Evolutionary conservation across 2,329 filamentous ascomycete genomes (phyloP).

Genomic region (Beauveria sp.): DNA sequence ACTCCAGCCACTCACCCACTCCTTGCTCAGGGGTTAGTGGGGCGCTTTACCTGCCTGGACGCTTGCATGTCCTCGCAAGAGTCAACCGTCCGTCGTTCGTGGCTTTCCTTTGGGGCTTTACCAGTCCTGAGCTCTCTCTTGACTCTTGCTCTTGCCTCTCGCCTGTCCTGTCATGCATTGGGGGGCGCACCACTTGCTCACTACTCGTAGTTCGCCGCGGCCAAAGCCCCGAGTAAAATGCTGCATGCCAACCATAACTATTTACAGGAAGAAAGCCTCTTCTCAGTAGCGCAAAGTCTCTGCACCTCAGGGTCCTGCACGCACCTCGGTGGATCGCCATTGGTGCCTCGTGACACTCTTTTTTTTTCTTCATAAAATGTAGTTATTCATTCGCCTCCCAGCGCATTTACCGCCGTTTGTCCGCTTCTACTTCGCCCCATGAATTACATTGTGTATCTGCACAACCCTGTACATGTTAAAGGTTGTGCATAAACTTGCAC

Average conservation of each 20-base stretch:
- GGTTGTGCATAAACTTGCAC: no score
- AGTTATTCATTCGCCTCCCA: no score
- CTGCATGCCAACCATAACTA: not conserved
- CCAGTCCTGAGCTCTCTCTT: no score
- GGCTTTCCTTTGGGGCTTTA: no score
- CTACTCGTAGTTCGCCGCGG: no score
- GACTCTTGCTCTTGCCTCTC: no score
- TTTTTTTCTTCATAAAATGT: not conserved
- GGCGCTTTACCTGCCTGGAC: not conserved
- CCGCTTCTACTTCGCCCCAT: not conserved
- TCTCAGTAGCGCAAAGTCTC: not conserved
- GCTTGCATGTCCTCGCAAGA: no score
- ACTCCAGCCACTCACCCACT: no score
- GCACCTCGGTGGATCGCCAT: not conserved
- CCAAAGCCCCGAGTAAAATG: not conserved
- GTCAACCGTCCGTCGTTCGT: no score
- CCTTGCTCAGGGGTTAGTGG: constrained; percentile 2
- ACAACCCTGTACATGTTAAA: not conserved
- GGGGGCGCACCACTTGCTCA: no score
- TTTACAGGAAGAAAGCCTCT: not conserved
- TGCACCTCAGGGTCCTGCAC: not conserved
- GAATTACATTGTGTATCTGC: not conserved
- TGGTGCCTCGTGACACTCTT: not conserved
- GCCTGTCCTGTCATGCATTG: no score
- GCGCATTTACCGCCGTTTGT: not conserved